Conservation (phyloP, 2,329 filamentous ascomycete genomes). For the Zymoseptoria pseudotritici region DNA sequence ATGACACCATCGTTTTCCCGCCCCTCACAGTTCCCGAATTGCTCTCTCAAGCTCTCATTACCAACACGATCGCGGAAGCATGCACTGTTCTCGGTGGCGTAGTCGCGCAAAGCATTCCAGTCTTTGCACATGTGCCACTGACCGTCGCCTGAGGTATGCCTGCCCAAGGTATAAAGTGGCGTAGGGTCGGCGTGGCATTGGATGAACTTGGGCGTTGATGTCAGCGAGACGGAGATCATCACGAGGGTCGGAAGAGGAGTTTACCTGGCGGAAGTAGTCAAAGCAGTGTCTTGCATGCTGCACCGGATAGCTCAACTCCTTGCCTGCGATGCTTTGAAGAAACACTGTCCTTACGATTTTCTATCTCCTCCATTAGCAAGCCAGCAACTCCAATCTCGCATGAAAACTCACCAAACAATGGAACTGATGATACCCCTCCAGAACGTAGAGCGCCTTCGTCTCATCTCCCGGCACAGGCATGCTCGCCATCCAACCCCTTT, state of each 20-base stretch:
- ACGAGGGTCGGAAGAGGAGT: background rate
- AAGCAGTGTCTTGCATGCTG: slow-evolving; percentile 1
- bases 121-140: slow-evolving; percentile 5
- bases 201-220: slow-evolving; percentile 2
- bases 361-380: background rate
- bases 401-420: background rate
- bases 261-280: background rate
- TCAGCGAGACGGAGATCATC: background rate
- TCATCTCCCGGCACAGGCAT: background rate
- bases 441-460: background rate
- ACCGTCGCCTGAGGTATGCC: slow-evolving; percentile 5
- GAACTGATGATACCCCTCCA: background rate
- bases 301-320: slow-evolving; percentile 5
- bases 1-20: background rate
- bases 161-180: slow-evolving; percentile 7
- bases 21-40: slow-evolving; percentile 1
- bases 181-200: slow-evolving; percentile 11
- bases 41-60: background rate
- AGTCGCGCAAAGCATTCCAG: slow-evolving; percentile 13
- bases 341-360: slow-evolving; percentile 7
- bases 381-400: background rate
- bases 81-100: slow-evolving; percentile 7
- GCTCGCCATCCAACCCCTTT: background rate
- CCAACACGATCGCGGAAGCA: slow-evolving; percentile 6
- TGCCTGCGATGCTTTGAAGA: slow-evolving; percentile 2